Evolutionary conservation across 495 filamentous ascomycete species (phyloP), one percentile per base, ranked within the genome.

Genomic region (Xylaria intraflava): DNA sequence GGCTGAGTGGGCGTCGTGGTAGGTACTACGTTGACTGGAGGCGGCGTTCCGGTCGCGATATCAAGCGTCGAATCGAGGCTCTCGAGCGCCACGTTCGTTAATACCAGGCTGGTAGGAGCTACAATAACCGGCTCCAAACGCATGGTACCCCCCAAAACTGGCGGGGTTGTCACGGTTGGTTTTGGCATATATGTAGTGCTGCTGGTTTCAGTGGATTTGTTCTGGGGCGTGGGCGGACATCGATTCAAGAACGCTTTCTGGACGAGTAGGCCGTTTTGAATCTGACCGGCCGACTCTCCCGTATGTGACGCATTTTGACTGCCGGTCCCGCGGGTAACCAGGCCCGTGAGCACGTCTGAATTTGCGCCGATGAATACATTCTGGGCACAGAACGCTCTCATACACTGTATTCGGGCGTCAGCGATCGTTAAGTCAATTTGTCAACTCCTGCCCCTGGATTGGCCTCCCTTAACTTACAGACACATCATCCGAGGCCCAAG

Each of bases 261-360:
- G 17, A 65, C 59, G n/a, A 65, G 58, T n/a, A 41, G 57, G 17
- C 62, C 60, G 20, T 72, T 72, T 24, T 68, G 63, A 42, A 66
- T 62, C 1, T 62, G 61, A 14, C 77, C 77, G 29, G 74, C 77
- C 51, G 76, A 56, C 53, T 67, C 70, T 50, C 79, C 51, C 14
- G 71, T 62, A 41, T 78, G 78, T 0, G 67, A 69, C 2, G 71
- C 62, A 36, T 67, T 64, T 57, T 79, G 76, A 51, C 66, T 70
- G 1, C 76, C 76, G 6, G 76, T 78, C 8, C 66, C 72, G 75
- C 78, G 78, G 14, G 59, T 70, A 10, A 75, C 72, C 41, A 75
- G 70, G 11, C 78, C 79, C 3, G 76, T 54, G 53, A 75, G 78
- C 19, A 80, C 78, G 54, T 80, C 76, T 16, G 71, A 65, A 55